A percentile compares a stretch with the other conserved stretches of the same genome.
phyloP scores from a whole-genome alignment of 257 asterid species.

The Ehretia macrophylla region DNA sequence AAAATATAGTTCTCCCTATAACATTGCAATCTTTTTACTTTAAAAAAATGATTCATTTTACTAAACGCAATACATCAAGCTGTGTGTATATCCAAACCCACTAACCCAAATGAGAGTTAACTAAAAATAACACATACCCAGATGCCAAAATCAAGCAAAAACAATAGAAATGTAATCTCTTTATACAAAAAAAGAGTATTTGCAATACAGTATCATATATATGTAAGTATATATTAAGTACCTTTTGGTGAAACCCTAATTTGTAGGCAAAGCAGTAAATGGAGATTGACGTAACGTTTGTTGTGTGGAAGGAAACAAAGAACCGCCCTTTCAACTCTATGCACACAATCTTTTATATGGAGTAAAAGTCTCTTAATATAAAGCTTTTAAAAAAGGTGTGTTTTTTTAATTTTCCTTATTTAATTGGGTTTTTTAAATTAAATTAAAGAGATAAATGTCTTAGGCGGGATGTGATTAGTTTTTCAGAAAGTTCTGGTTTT shows the following conservation, averaged over 20 bases:
- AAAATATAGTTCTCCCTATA: not conserved
- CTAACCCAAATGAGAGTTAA: not conserved
- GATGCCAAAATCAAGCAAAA: not conserved
- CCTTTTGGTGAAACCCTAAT: slow-evolving; percentile 17
- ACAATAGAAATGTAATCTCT: not conserved
- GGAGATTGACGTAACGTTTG: slow-evolving; percentile 37
- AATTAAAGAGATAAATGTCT: not conserved
- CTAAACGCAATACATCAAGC: too few species aligned
- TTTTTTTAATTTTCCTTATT: not conserved
- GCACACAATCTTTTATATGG: not conserved
- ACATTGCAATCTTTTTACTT: not conserved
- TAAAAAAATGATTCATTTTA: too few species aligned
- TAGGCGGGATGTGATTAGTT: not conserved
- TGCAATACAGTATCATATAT: not conserved
- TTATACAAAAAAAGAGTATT: too few species aligned
- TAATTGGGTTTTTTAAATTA: too few species aligned
- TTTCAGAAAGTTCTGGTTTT: not conserved
- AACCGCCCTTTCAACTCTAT: slow-evolving; percentile 21
- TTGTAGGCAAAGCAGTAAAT: slow-evolving; percentile 16
- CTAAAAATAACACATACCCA: slow-evolving; percentile 1
- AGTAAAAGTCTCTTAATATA: slow-evolving; percentile 6
- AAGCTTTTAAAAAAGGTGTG: not conserved
- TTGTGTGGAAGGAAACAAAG: slow-evolving; percentile 33
- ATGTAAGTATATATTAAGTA: not conserved
- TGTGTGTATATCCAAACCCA: too few species aligned